phyloP scores from a whole-genome alignment of 352 stramenopile species.

The Globisporangium nodosum region DNA sequence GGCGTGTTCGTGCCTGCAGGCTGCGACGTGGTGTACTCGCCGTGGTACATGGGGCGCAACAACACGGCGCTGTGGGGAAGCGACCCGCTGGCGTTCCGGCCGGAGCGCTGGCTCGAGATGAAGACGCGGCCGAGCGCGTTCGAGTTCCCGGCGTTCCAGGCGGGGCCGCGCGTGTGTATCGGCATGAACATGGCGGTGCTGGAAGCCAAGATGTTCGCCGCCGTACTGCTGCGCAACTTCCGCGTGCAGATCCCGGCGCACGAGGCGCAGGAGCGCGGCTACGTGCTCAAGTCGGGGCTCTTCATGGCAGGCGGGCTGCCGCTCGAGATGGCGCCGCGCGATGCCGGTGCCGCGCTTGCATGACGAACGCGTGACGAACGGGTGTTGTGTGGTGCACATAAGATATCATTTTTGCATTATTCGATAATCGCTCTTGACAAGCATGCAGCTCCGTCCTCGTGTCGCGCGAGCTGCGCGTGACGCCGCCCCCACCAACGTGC shows the following conservation, averaged over 20 bases:
- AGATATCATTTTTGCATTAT: background rate
- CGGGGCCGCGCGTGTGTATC: constrained; percentile 55
- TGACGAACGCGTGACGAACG: background rate
- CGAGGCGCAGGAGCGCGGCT: constrained; percentile 29
- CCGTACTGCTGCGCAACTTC: constrained; percentile 32
- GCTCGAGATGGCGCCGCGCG: constrained; percentile 28
- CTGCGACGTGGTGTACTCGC: constrained; percentile 55
- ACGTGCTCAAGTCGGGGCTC: constrained; percentile 41
- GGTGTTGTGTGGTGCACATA: background rate
- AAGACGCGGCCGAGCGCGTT: constrained; percentile 47
- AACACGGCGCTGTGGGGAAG: constrained; percentile 39
- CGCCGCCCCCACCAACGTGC: background rate
- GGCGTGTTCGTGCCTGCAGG: constrained; percentile 60
- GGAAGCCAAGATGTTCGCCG: constrained; percentile 52
- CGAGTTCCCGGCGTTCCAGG: constrained; percentile 70
- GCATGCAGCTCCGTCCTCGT: background rate
- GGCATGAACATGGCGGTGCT: constrained; percentile 70
- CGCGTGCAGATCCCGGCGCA: constrained; percentile 30
- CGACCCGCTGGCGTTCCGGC: constrained; percentile 44
- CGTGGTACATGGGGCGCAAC: constrained; percentile 63
- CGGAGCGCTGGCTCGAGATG: constrained; percentile 67
- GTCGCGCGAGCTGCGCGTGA: background rate
- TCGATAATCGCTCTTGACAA: too few relatives aligned
- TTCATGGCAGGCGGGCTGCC: constrained; percentile 45
- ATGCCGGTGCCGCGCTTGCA: background rate